Conservation (phyloP, 73 alveolate genomes). For the Paramecium bursaria region DNA sequence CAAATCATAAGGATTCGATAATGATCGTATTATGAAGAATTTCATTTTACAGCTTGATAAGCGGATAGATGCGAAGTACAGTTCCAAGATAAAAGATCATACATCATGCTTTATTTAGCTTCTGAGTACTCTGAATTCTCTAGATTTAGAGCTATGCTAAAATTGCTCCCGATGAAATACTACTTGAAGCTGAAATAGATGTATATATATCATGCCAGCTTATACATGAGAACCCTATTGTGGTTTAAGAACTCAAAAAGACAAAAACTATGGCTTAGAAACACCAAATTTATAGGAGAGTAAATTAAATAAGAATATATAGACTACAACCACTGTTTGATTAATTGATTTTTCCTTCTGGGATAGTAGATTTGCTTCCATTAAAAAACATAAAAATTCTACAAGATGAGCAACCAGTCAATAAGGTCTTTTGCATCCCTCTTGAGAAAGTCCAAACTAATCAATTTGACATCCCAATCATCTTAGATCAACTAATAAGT, state of each 20-base stretch:
- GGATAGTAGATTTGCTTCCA: conserved; percentile 3
- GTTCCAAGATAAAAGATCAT: conserved; percentile 1
- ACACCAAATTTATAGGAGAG: conserved; percentile 20
- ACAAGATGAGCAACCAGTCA: background rate
- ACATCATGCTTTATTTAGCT: conserved; percentile 12
- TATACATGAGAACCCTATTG: background rate
- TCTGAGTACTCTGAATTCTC: background rate
- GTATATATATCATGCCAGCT: conserved; percentile 18
- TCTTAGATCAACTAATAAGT: background rate
- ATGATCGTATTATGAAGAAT: background rate
- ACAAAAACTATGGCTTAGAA: conserved; percentile 1
- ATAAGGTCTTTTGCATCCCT: background rate
- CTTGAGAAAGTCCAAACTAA: background rate
- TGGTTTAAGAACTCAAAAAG: conserved; percentile 4
- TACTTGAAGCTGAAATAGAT: background rate
- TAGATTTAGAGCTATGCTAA: conserved; percentile 14
- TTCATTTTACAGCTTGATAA: background rate
- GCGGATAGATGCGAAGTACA: conserved; percentile 31
- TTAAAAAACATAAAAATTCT: background rate
- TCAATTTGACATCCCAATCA: conserved; percentile 43
- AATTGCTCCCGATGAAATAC: conserved; percentile 32
- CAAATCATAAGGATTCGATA: background rate
- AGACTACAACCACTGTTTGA: conserved; percentile 15
- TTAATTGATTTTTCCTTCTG: background rate
- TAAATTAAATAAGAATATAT: background rate